Base-by-base conservation (phyloP, 2,329 filamentous ascomycete genomes). In the Penicillium sp. region DNA sequence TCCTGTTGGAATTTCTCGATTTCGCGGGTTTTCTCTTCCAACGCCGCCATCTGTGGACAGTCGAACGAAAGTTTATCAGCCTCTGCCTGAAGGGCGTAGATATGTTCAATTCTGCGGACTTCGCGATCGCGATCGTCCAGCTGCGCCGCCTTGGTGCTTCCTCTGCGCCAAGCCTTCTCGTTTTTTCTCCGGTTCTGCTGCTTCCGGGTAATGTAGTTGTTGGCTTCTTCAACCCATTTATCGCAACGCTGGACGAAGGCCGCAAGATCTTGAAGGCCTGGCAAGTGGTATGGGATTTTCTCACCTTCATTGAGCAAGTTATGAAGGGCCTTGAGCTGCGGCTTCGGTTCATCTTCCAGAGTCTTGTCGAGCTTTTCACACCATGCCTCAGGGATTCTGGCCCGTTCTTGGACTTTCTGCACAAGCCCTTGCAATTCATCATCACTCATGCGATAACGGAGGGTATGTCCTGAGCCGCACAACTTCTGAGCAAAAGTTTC, bases 181-280 rank as follows among this genome's bases (percentile, higher is more conserved):
- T 89, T 96, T 76, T 97, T 97, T 59, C 93, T 90, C 60, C 94
- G 89, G 69, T 95, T 96, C 75, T 97, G 93, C 77, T 97, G 93
- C 78, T 99, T 99, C 65, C 94, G 89, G 56, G 94, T 92, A 68
- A 92, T 96, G 78, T 95, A 99, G 70, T 89, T 92, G 68, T 90
- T 94, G 62, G 94, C 94, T 77, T 97, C 93, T 68, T 97, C 94
- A 60, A 97, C 91, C 89, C 95, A 97, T 71, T 96, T 91, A 74
- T 96, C 95, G 79, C 94, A 97, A 68, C 90, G 88, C 66, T 96
- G 91, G 72, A 99, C 94, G 77, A 96, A 99, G 63, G 88, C 84
- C 75, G 87, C 89, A 65, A 99, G 82, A 65, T 90, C 84, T 66
- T 88, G 83, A 60, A 99, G 82, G 60, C 91, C 92, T 62, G 87